phyloP scores from a whole-genome alignment of 2,329 filamentous ascomycete species.

The Achaetomium macrosporum region DNA sequence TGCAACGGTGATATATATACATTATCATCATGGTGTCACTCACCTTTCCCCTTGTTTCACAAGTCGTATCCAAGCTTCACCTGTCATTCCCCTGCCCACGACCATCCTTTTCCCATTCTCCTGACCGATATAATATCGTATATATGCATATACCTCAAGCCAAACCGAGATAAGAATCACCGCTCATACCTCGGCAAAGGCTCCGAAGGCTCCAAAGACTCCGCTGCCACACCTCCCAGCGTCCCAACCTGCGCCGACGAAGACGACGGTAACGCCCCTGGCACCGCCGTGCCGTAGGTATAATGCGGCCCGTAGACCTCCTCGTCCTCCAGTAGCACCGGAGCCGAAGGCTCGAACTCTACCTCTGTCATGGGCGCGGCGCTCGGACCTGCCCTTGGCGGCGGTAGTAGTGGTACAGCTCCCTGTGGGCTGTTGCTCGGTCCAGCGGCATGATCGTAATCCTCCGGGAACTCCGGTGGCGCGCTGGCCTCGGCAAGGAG shows the following conservation, averaged over 20 bases:
- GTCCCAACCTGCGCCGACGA: neutral
- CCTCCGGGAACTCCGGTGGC: slow-evolving; percentile 52
- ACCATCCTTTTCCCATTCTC: too few species aligned
- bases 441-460: slow-evolving; percentile 35
- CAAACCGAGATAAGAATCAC: slow-evolving; percentile 10
- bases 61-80: too few species aligned
- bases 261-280: slow-evolving; percentile 5
- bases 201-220: slow-evolving; percentile 26
- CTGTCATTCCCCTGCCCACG: too few species aligned
- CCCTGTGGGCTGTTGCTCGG: slow-evolving; percentile 15
- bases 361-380: slow-evolving; percentile 12
- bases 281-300: slow-evolving; percentile 16
- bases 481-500: slow-evolving; percentile 60
- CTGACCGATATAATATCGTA: too few species aligned
- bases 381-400: slow-evolving; percentile 26
- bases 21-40: too few species aligned
- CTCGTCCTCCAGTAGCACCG: slow-evolving; percentile 46
- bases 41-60: too few species aligned
- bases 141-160: too few species aligned
- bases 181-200: slow-evolving; percentile 29
- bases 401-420: neutral
- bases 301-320: slow-evolving; percentile 27
- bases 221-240: neutral
- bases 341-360: slow-evolving; percentile 48
- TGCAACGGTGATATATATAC: too few species aligned